Base-by-base conservation (phyloP, 83 land plant species). In the Picea abies region DNA sequence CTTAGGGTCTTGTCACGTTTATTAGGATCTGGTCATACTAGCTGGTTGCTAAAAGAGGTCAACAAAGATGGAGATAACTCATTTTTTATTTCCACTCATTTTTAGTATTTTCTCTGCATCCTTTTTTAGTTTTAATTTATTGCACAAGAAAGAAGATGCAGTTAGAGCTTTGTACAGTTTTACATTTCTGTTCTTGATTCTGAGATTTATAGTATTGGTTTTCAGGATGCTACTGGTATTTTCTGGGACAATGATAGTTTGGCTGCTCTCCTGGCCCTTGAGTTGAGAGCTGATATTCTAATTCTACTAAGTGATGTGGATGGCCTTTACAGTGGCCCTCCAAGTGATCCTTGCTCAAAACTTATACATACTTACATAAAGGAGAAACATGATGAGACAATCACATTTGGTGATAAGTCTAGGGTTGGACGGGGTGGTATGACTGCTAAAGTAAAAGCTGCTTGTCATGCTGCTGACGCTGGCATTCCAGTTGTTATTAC, bases 181-280 rank as follows among this genome's bases (percentile, higher is more conserved):
- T 56, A 56, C 15, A 56, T 56, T 56, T 56, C 29, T n/a, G 20
- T 44, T 25, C 77, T 44, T 44, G 29, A 12, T 8, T 73, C 29
- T 73, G 77, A 41, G 29, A 26, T 26, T 41, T 41, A 41, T 5
- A 41, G 22, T 39, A 44, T 9, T 44, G 19, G 58, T 22, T 41
- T 83, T 64, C 90, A 97, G 99, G 99, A 97, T 83, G 90, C 98
- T 76, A 89, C 93, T 76, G 99, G 99, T n/a, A 94, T 98, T 64
- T 98, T 96, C 79, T 98, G 99, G 99, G 99, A 98, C 67, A 98
- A 98, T 86, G 99, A 98, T 82, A 94, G 97, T 81, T 88, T 98
- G 75, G 96, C 97, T 81, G 99, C 95, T 47, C 85, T 98, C 12
- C 82, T 98, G 78, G 97, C 99, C 17, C 85, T 98, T 84, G 99